phyloP scores from a whole-genome alignment of 345 rosid genomes.

The Zanthoxylum bungeanum region DNA sequence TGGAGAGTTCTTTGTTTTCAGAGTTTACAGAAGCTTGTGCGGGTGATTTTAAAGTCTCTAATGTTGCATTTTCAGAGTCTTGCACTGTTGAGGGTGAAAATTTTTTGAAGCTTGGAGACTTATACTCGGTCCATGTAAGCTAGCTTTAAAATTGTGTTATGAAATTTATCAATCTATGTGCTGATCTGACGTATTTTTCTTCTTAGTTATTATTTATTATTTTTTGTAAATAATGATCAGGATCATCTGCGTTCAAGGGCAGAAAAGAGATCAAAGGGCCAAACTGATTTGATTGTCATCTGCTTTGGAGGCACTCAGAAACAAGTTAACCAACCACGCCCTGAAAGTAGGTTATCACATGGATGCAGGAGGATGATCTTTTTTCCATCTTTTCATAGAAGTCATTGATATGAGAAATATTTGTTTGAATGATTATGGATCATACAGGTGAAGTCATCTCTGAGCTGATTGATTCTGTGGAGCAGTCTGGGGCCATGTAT shows the following conservation, averaged over 20 bases:
- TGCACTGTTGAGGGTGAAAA: conserved; percentile 62
- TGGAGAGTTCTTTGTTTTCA: conserved; percentile 68
- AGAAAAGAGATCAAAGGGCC: conserved; percentile 56
- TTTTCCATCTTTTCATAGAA: conserved; percentile 4
- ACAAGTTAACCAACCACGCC: conserved; percentile 33
- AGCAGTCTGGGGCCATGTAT: conserved; percentile 59
- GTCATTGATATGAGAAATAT: conserved; percentile 1
- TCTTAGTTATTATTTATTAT: not conserved
- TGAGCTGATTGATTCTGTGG: conserved; percentile 66
- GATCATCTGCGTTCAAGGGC: conserved; percentile 60
- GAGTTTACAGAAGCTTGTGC: conserved; percentile 69
- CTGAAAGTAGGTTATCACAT: conserved; percentile 53
- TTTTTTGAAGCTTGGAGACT: conserved; percentile 56
- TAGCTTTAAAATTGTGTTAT: not conserved
- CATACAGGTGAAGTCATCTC: conserved; percentile 62
- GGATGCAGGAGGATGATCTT: not conserved
- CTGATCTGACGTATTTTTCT: not conserved
- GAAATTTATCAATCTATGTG: not conserved
- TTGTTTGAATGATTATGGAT: conserved; percentile 7
- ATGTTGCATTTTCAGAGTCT: conserved; percentile 69
- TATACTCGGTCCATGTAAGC: conserved; percentile 63
- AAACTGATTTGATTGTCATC: conserved; percentile 67
- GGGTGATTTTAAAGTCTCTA: conserved; percentile 36
- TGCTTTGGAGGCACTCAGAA: conserved; percentile 52
- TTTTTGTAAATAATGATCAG: conserved; percentile 35